Evolutionary conservation across 1,139 yeast genomes (phyloP), one percentile per base, ranked within the genome.

Genomic region (Petasospora rhodanensis): DNA sequence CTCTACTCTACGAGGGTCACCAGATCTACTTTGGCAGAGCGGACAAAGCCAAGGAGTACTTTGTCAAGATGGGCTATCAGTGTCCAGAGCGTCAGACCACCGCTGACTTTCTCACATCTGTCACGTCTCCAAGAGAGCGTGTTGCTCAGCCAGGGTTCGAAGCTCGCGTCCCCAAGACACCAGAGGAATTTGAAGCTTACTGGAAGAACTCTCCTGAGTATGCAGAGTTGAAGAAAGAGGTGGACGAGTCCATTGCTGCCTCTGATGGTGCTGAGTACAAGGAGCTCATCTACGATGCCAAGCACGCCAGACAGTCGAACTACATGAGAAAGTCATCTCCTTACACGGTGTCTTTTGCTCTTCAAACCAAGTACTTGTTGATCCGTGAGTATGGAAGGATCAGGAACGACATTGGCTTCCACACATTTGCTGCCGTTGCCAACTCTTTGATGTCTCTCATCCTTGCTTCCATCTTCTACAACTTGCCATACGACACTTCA

Each of bases 61-160:
- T 81, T 55, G 52, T 61, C 35, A 66, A 66, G 23, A 76, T 81
- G 83, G 93, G 93, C 23, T 81, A 74, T 56, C 68, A 67, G 11
- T 81, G 86, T 52, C 81, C 85, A 23, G 66, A 70, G 24, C 76
- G 95, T 57, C 87, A 81, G 62, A 80, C 94, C 8, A 79, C 91
- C 39, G 85, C 89, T 12, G 95, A 85, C 56, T 85, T 73, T 57
- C 64, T 85, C 51, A 84, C 95, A 2, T 76, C 93, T 1, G 64
- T 84, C 32, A 81, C 94, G 3, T 78, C 79, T 48, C 89, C 94
- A 7, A 60, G 66, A 5, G 93, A 81, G 56, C 71, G 93, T 57
- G 58, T 64, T 11, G 58, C 72, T 6, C 59, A 59, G 38, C 55
- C 62, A 13, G 93, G 89, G 2, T 69, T 51, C 40, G 87, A 79